Percentiles rank a stretch among this genome's conserved stretches.
These are phyloP conservation scores for Chytriomyces sp. DNA, from an alignment of 192 early-diverging fungal species.

Conservation along the genomic window DNA sequence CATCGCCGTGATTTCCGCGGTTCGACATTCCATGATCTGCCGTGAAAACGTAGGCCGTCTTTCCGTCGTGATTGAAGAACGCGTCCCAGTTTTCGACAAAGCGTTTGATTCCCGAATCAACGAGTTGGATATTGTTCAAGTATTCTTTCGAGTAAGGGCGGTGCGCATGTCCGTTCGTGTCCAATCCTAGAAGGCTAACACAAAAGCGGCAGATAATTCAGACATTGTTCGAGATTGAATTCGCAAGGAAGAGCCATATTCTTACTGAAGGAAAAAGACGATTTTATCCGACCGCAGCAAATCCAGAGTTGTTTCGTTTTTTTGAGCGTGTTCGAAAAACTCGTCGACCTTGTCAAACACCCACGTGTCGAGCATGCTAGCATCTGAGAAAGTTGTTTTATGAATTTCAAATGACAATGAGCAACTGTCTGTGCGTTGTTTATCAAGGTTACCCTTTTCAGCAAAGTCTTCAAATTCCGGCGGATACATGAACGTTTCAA, in stretches of 20 bases:
- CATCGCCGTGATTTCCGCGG: conserved; percentile 91
- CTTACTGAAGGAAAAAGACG: conserved; percentile 87
- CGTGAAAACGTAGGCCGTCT: conserved; percentile 88
- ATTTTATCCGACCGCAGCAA: conserved; percentile 76
- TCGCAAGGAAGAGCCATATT: neutral
- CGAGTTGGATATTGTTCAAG: conserved; percentile 80
- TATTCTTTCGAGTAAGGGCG: conserved; percentile 87
- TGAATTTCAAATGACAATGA: neutral
- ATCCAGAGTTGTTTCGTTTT: conserved; percentile 49
- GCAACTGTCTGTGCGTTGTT: neutral
- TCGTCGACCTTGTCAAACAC: conserved; percentile 84
- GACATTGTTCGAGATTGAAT: too few relatives aligned
- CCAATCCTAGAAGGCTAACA: conserved; percentile 80
- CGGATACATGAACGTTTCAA: conserved; percentile 92
- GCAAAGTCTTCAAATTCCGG: conserved; percentile 89
- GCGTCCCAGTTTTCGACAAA: conserved; percentile 72
- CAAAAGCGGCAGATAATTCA: too few relatives aligned
- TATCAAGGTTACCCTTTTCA: conserved; percentile 31
- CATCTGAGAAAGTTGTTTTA: conserved; percentile 63
- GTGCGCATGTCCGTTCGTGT: conserved; percentile 91
- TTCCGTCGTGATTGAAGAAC: conserved; percentile 80
- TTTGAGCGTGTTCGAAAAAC: conserved; percentile 63
- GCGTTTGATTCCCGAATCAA: conserved; percentile 78
- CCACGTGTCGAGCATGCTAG: conserved; percentile 85
- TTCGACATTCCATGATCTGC: conserved; percentile 97